phyloP scores from a whole-genome alignment of 2,329 filamentous ascomycete species.

The Claviceps purpurea region DNA sequence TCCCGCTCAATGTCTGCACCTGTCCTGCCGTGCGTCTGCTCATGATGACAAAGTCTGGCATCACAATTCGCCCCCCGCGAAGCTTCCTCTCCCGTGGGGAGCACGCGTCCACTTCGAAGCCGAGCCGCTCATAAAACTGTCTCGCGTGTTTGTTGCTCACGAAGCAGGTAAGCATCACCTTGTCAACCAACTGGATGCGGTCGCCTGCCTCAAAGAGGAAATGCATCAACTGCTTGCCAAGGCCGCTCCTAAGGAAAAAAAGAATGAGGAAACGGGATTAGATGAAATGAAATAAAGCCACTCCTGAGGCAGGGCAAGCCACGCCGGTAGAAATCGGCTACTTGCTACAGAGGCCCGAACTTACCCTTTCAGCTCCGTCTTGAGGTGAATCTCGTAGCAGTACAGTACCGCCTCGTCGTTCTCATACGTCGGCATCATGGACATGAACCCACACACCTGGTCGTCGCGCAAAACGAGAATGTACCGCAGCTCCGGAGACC shows the following conservation, averaged over 20 bases:
- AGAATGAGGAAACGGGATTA: background rate
- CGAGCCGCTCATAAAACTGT: slow-evolving; percentile 47
- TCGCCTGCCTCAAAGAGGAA: slow-evolving; percentile 39
- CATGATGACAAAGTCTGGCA: slow-evolving; percentile 47
- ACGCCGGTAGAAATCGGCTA: no score
- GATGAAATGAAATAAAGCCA: background rate
- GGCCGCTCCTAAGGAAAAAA: slow-evolving; percentile 35
- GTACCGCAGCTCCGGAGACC: slow-evolving; percentile 52
- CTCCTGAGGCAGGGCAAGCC: no score
- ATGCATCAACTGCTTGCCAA: slow-evolving; percentile 47
- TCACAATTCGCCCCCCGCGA: slow-evolving; percentile 37
- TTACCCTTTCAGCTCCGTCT: slow-evolving; percentile 39
- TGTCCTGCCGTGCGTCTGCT: slow-evolving; percentile 28
- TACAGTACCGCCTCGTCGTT: slow-evolving; percentile 55
- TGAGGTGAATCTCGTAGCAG: slow-evolving; percentile 67
- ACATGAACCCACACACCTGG: slow-evolving; percentile 41
- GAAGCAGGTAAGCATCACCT: slow-evolving; percentile 67
- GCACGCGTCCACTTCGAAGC: slow-evolving; percentile 40
- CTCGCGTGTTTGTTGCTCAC: slow-evolving; percentile 43
- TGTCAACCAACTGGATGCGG: slow-evolving; percentile 40
- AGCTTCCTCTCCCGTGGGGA: slow-evolving; percentile 41
- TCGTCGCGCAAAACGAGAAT: slow-evolving; percentile 37
- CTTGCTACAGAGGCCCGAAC: slow-evolving; percentile 7
- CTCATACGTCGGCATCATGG: slow-evolving; percentile 61
- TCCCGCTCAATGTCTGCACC: background rate